phyloP scores from a whole-genome alignment of 2,329 filamentous ascomycete genomes.

The Huntiella savannae region DNA sequence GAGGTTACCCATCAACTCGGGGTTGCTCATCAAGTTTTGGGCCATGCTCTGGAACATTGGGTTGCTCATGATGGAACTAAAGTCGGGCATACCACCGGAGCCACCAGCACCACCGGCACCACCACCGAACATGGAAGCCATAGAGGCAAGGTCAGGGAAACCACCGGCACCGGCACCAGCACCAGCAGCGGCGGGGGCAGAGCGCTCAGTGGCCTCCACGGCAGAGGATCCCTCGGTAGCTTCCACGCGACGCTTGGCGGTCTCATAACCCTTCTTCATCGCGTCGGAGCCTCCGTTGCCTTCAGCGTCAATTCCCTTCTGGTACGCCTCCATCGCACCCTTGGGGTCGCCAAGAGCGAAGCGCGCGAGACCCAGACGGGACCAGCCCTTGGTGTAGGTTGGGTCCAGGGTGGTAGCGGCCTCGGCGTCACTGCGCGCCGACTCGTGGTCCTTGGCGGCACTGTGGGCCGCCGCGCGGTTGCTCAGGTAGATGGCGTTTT shows the following conservation, averaged over 20 bases:
- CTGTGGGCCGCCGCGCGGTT: constrained; percentile 93
- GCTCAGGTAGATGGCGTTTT: constrained; percentile 89
- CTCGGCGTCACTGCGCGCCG: constrained; percentile 74
- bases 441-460: constrained; percentile 64
- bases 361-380: constrained; percentile 70
- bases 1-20: constrained; percentile 73
- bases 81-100: constrained; percentile 69
- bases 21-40: constrained; percentile 93
- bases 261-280: constrained; percentile 95
- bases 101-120: constrained; percentile 41
- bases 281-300: constrained; percentile 86
- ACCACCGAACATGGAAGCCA: constrained; percentile 54
- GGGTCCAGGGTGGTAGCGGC: constrained; percentile 75
- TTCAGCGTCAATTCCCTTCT: constrained; percentile 81
- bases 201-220: constrained; percentile 18
- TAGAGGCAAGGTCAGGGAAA: constrained; percentile 54
- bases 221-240: constrained; percentile 44
- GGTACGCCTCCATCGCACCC: constrained; percentile 87
- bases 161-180: constrained; percentile 25
- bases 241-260: constrained; percentile 69
- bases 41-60: constrained; percentile 98
- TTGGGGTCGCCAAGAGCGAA: constrained; percentile 83
- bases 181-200: constrained; percentile 15
- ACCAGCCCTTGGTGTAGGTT: constrained; percentile 95
- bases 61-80: constrained; percentile 80